Base-by-base conservation (phyloP, 2,329 filamentous ascomycete species). In the Nemania sp. region DNA sequence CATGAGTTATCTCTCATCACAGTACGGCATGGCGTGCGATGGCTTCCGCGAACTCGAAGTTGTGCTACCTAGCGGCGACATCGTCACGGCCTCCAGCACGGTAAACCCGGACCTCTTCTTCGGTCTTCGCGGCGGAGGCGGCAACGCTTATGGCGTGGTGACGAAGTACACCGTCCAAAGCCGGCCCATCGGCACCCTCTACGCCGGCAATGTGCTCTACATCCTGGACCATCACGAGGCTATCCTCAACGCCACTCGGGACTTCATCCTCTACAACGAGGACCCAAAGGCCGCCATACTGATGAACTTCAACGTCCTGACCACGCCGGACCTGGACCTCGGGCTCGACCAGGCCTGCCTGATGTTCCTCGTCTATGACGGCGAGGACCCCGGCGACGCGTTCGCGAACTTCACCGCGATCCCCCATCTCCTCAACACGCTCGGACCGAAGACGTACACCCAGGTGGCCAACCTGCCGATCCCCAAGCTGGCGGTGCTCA, bases 1-100 rank as follows among this genome's bases (percentile, higher is more conserved):
- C 2, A 59, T 62, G 60, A 62, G 60, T 43, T 62, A 47, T 18
- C 47, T 62, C 21, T 62, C 60, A n/a, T 55, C 60, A 15, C 60
- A 59, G 13, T 62, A 62, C 20, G 60, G 60, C 34, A 62, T 62
- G 60, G 60, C 60, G 17, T 62, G 60, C 35, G 60, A 62, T n/a
- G 13, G 60, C 18, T 62, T 62, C 39, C 20, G 60, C 11, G 60
- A 62, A 43, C 60, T 62, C 5, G 60, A 62, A 25, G 51, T 62
- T 7, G 60, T 62, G 32, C 21, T 62, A 15, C 60, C 60, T 2
- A 62, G 42, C 40, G 60, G 60, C 5, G 51, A 58, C 5, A 62
- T 62, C 12, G 55, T 58, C 29, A 62, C 39, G 2, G 60, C 55
- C 6, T 59, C 60, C 2, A 45, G 15, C 20, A 59, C 51, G 2